Evolutionary conservation across 176 grass and related monocot genomes (phyloP).

Genomic region (Hsuehochloa calcarea): DNA sequence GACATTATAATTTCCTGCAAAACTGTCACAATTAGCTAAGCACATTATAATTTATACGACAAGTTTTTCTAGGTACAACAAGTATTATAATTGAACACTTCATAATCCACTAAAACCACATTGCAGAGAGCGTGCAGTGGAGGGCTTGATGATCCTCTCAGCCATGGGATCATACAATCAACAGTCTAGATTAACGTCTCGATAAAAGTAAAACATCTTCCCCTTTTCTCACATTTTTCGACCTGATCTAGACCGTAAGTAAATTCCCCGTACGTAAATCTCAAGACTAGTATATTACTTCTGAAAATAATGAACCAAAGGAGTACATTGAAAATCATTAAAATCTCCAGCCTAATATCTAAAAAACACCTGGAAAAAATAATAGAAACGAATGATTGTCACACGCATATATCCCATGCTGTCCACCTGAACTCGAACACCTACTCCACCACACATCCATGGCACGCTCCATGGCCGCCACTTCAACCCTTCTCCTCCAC

Average conservation of each 20-base stretch:
- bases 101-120: not conserved
- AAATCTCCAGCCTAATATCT: too few species aligned
- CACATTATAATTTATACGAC: not conserved
- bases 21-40: not conserved
- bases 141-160: not conserved
- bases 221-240: not conserved
- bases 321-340: too few species aligned
- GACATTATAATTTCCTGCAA: not conserved
- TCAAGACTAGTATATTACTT: too few species aligned
- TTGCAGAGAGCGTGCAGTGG: not conserved
- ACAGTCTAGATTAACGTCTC: not conserved
- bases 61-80: too few species aligned
- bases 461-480: constrained; percentile 13
- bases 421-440: constrained; percentile 30
- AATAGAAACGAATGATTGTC: too few species aligned
- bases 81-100: not conserved
- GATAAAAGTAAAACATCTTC: not conserved
- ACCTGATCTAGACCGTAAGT: not conserved
- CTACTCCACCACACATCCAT: constrained; percentile 29
- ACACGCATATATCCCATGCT: not conserved
- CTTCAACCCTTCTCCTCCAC: constrained; percentile 28
- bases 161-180: not conserved
- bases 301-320: too few species aligned
- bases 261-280: not conserved
- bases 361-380: too few species aligned